phyloP scores from a whole-genome alignment of 2,329 filamentous ascomycete species.

The Claviceps humidiphila region DNA sequence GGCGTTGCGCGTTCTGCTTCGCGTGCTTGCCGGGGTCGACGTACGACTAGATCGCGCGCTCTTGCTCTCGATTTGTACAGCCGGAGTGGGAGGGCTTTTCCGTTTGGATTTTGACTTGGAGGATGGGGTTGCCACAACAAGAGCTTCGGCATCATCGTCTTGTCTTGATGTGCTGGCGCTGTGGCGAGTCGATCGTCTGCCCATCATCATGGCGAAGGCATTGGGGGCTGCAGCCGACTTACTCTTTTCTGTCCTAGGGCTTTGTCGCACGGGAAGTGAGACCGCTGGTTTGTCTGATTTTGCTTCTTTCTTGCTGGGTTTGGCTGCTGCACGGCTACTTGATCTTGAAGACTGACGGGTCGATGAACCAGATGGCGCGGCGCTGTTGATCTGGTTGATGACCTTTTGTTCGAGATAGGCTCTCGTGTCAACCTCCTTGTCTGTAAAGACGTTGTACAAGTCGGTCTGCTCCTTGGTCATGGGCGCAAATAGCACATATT shows the following conservation, averaged over 20 bases:
- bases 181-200: constrained; percentile 16
- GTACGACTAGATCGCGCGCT: constrained; percentile 61
- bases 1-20: constrained; percentile 36
- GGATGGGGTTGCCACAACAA: constrained; percentile 8
- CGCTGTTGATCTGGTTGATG: constrained; percentile 42
- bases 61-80: constrained; percentile 38
- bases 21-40: constrained; percentile 54
- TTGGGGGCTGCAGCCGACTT: constrained; percentile 19
- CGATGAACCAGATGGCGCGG: constrained; percentile 18
- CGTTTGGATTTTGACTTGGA: constrained; percentile 17
- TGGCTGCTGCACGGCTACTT: constrained; percentile 14
- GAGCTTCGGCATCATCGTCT: constrained; percentile 14
- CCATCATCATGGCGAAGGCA: constrained; percentile 43
- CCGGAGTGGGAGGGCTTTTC: constrained; percentile 16
- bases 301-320: constrained; percentile 7
- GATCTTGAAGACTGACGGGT: constrained; percentile 24
- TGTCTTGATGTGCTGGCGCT: constrained; percentile 11
- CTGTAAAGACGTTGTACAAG: constrained; percentile 56
- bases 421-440: constrained; percentile 47
- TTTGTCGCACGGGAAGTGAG: constrained; percentile 23
- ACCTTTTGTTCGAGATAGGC: constrained; percentile 75
- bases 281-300: constrained; percentile 9
- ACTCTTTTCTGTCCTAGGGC: constrained; percentile 19
- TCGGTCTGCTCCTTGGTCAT: constrained; percentile 85
- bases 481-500: constrained; percentile 90